phyloP scores from a whole-genome alignment of 2,329 filamentous ascomycete genomes.

The Epichloe hybrida region DNA sequence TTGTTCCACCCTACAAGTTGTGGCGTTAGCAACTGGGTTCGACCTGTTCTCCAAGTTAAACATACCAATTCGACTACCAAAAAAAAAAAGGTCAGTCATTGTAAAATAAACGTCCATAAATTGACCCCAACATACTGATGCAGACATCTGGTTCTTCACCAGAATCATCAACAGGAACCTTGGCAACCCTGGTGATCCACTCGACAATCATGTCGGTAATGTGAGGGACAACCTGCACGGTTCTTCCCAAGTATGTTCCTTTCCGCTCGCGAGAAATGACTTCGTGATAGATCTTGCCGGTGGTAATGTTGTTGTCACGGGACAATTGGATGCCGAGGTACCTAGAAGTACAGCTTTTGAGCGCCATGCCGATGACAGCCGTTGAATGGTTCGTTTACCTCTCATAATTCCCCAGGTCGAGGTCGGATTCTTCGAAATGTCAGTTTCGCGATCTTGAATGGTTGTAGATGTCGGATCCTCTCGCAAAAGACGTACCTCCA shows the following conservation, averaged over 20 bases:
- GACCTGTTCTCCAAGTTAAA: background rate
- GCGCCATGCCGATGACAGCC: background rate
- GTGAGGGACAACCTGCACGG: constrained; percentile 85
- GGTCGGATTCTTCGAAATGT: constrained; percentile 23
- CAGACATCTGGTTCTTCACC: constrained; percentile 78
- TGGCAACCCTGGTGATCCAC: constrained; percentile 79
- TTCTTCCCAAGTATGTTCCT: constrained; percentile 70
- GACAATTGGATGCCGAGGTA: constrained; percentile 75
- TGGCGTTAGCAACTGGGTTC: background rate
- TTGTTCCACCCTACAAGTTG: constrained; percentile 42
- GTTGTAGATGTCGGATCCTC: background rate
- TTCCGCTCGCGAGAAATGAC: constrained; percentile 28
- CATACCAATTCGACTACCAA: constrained; percentile 22
- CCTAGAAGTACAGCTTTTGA: constrained; percentile 8
- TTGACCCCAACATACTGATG: constrained; percentile 49
- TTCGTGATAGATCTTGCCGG: constrained; percentile 79
- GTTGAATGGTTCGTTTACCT: constrained; percentile 14
- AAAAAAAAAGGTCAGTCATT: constrained; percentile 9
- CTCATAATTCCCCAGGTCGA: constrained; percentile 46
- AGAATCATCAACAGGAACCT: constrained; percentile 75
- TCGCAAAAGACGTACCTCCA: constrained; percentile 29
- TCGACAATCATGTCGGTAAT: constrained; percentile 85
- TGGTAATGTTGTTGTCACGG: constrained; percentile 90
- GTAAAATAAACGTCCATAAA: background rate
- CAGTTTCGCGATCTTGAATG: background rate